Base-by-base conservation (phyloP, 345 rosid genomes). In the Populus euphratica region DNA sequence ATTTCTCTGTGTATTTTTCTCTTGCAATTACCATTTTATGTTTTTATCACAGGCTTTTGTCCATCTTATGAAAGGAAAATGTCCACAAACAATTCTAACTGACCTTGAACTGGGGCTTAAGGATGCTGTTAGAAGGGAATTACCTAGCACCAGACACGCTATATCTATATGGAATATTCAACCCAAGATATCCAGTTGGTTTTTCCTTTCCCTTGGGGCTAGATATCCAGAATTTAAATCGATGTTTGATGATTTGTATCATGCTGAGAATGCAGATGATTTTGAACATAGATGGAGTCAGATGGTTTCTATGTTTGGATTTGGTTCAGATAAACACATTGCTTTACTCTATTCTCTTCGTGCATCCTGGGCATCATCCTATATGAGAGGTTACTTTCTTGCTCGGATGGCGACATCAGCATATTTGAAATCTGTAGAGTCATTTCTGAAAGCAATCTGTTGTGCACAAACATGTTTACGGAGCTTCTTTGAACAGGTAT, bases 131-230 rank as follows among this genome's bases (percentile, higher is more conserved):
- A 86, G 86, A 68, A 91, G 92, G 80, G 99, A 92, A 84, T 79
- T 92, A 76, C 94, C 98, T 23, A 87, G 88, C 78, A 88, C 97
- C 14, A 90, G 85, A 78, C 98, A 93, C 70, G 86, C 89, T 66
- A 82, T 92, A 79, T 88, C 86, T 70, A 88, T 86, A 84, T 90
- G 91, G 90, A 90, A 90, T 71, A 74, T 95, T 54, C 80, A 85
- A 38, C 90, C 97, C 78, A 95, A 91, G 86, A 81, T 95, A 81
- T 85, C 92, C 6, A 92, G 98, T 85, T 95, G 99, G 99, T 95
- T 93, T 78, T 87, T 92, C 63, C 79, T 71, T 69, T 71, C 78
- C 6, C 93, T 94, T 80, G 99, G 96, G 41, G 74, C 87, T 43
- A 98, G 87, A 75, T 90, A 85, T 81, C 88, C 84, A 73, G 97